Evolutionary conservation across 2,329 filamentous ascomycete genomes (phyloP).

Genomic region (Aspergillus nomiae): DNA sequence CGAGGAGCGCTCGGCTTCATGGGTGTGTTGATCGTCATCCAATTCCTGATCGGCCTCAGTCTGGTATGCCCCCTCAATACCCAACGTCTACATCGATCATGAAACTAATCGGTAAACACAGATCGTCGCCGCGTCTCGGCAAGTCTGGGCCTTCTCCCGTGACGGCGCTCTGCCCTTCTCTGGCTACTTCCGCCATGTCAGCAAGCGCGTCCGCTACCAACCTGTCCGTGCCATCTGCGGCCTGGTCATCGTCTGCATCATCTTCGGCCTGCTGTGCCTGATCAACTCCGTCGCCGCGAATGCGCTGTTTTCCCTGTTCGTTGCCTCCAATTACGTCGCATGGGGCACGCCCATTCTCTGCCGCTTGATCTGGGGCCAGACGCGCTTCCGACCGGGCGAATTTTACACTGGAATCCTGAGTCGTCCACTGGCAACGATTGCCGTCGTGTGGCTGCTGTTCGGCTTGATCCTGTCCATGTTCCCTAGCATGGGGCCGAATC

Average conservation of each 20-base stretch:
- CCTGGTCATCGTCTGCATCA: conserved; percentile 51
- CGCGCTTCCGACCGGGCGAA: conserved; percentile 60
- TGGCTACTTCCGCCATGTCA: conserved; percentile 58
- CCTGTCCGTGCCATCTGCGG: conserved; percentile 60
- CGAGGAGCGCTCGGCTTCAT: conserved; percentile 61
- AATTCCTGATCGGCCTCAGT: conserved; percentile 64
- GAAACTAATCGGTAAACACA: conserved; percentile 16
- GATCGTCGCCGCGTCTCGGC: conserved; percentile 60
- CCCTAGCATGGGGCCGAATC: conserved; percentile 57
- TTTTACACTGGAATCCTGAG: conserved; percentile 61
- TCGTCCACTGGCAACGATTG: conserved; percentile 55
- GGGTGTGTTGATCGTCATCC: conserved; percentile 60
- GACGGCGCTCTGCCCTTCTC: conserved; percentile 65
- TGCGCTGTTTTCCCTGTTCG: conserved; percentile 58
- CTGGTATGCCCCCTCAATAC: conserved; percentile 36
- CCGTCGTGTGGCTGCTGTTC: conserved; percentile 58
- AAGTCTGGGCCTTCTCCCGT: conserved; percentile 65
- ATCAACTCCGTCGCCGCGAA: conserved; percentile 60
- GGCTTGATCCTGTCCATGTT: conserved; percentile 62
- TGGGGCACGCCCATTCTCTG: conserved; percentile 63
- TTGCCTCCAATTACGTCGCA: conserved; percentile 63
- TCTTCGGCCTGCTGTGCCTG: conserved; percentile 60
- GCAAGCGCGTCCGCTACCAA: conserved; percentile 57
- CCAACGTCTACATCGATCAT: background rate
- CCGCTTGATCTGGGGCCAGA: conserved; percentile 59